phyloP scores from a whole-genome alignment of 768 basidiomycete species.

The Macrolepiota dolichaula region DNA sequence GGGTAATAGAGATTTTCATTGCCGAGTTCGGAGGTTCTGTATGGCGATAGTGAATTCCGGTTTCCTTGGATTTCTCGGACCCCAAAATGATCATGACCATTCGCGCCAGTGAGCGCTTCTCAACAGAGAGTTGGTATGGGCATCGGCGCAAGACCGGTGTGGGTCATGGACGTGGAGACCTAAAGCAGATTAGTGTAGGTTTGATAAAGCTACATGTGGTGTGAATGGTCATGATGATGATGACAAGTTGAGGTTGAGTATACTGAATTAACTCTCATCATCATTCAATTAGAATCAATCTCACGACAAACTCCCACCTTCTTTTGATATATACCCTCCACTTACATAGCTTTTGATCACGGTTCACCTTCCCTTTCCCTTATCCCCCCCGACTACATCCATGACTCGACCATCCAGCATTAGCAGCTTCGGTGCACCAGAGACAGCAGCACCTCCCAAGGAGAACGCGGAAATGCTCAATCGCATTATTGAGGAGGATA shows the following conservation, averaged over 20 bases:
- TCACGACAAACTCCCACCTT: neutral
- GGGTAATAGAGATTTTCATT: no score
- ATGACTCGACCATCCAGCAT: conserved; percentile 4
- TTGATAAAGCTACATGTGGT: no score
- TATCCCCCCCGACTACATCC: neutral
- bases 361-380: neutral
- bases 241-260: neutral
- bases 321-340: conserved; percentile 3
- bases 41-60: no score
- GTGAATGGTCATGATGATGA: no score
- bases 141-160: no score
- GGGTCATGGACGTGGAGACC: no score
- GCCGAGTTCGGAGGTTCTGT: no score
- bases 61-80: no score
- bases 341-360: neutral
- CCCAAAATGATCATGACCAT: no score
- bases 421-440: conserved; percentile 5
- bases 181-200: no score
- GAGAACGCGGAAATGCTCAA: conserved; percentile 7
- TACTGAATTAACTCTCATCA: neutral
- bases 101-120: no score
- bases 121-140: no score
- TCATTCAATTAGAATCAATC: neutral
- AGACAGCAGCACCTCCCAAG: conserved; percentile 5
- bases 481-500: conserved; percentile 16